A percentile compares a stretch with the other conserved stretches of the same genome.
These are phyloP conservation scores for Paramecium pentaurelia DNA, from an alignment of 73 alveolate species.

Conservation along the genomic window DNA sequence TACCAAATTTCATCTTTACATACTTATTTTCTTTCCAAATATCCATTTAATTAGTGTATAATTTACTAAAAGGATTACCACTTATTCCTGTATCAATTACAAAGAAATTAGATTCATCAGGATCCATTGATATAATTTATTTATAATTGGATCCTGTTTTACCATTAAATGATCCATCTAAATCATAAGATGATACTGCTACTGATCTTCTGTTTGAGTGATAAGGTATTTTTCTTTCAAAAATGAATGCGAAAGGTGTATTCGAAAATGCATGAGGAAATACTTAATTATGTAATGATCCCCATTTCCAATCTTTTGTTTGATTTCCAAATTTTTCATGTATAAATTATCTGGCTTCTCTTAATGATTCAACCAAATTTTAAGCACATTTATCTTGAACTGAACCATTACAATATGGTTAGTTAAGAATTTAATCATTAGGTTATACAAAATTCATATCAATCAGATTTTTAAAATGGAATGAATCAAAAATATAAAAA, in stretches of 20 bases:
- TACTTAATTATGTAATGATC: not conserved
- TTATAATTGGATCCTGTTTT: slow-evolving; percentile 46
- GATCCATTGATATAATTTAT: slow-evolving; percentile 42
- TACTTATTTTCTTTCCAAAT: not conserved
- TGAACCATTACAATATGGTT: not conserved
- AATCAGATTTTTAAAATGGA: not conserved
- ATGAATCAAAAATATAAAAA: slow-evolving; percentile 13
- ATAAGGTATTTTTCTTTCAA: slow-evolving; percentile 44
- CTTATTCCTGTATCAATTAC: slow-evolving; percentile 28
- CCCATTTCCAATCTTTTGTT: slow-evolving; percentile 53
- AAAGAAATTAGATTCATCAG: slow-evolving; percentile 13
- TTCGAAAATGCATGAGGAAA: slow-evolving; percentile 28
- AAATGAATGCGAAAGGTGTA: slow-evolving; percentile 18
- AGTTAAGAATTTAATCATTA: not conserved
- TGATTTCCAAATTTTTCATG: slow-evolving; percentile 23
- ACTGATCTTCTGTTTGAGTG: slow-evolving; percentile 40
- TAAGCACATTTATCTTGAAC: slow-evolving; percentile 19
- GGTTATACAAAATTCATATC: not conserved
- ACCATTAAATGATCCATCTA: slow-evolving; percentile 39
- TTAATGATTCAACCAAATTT: slow-evolving; percentile 32
- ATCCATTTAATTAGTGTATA: not conserved
- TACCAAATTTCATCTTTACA: slow-evolving; percentile 4
- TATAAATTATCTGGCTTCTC: not conserved
- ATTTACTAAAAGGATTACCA: not conserved
- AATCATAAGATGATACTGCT: not conserved